Evolutionary conservation across 2,329 filamentous ascomycete genomes (phyloP).

Genomic region (Coniochaeta sp.): DNA sequence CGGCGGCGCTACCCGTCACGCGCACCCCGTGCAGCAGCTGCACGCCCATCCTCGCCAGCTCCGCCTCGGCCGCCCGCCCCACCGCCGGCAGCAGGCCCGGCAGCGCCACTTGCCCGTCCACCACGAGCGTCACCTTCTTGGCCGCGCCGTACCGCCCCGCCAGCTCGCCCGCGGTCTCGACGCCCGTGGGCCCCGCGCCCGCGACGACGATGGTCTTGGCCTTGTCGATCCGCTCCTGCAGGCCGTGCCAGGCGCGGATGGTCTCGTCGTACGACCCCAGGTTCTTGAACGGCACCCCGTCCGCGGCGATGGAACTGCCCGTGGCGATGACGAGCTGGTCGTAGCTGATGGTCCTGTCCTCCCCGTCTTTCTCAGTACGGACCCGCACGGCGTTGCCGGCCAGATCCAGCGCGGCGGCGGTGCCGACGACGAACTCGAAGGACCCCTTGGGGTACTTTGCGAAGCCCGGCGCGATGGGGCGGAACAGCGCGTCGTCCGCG

Average conservation of each 20-base stretch:
- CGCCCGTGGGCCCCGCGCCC: slow-evolving; percentile 42
- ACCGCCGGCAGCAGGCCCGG: slow-evolving; percentile 29
- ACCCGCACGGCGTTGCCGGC: slow-evolving; percentile 34
- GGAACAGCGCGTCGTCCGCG: slow-evolving; percentile 31
- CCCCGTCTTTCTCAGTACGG: slow-evolving; percentile 21
- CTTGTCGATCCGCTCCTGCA: slow-evolving; percentile 28
- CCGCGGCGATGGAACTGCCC: no score
- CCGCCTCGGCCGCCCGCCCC: slow-evolving; percentile 26
- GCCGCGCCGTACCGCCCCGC: slow-evolving; percentile 35
- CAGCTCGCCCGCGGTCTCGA: slow-evolving; percentile 45
- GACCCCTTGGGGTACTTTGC: slow-evolving; percentile 34
- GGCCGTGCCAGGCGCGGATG: slow-evolving; percentile 25
- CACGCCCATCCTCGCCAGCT: slow-evolving; percentile 37
- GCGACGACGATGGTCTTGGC: slow-evolving; percentile 43
- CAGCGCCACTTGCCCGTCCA: slow-evolving; percentile 22
- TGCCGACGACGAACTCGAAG: slow-evolving; percentile 46
- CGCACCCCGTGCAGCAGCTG: slow-evolving; percentile 30
- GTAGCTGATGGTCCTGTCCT: slow-evolving; percentile 33
- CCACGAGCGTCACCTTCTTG: slow-evolving; percentile 40
- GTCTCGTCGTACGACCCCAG: slow-evolving; percentile 34
- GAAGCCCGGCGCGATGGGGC: slow-evolving; percentile 42
- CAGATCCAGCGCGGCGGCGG: slow-evolving; percentile 35
- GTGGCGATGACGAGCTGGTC: no score
- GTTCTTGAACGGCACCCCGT: slow-evolving; percentile 47
- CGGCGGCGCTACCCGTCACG: slow-evolving; percentile 20